Percentiles rank a stretch among this genome's conserved stretches.
These are phyloP conservation scores for Choanephora cucurbitarum DNA, from an alignment of 371 early-diverging fungal species.

Conservation along the genomic window DNA sequence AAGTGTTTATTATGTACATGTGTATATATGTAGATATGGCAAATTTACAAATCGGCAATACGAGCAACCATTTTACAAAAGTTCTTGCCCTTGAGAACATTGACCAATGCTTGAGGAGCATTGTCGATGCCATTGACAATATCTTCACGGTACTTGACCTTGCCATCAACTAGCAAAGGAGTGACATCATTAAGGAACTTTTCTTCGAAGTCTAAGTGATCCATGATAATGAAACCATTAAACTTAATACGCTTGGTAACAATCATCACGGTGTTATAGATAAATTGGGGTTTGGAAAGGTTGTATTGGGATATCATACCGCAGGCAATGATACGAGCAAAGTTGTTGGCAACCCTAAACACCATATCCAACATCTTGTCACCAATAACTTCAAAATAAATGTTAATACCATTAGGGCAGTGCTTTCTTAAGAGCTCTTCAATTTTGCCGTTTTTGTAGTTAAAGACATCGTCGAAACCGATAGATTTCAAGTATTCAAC, in stretches of 20 bases:
- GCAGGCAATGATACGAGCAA: conserved; percentile 60
- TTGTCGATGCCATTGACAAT: conserved; percentile 78
- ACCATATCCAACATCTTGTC: conserved; percentile 71
- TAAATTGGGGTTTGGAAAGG: conserved; percentile 22
- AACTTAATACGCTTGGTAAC: conserved; percentile 51
- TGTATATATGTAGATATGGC: background rate
- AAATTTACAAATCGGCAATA: conserved; percentile 41
- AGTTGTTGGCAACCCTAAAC: conserved; percentile 49
- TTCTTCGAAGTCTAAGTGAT: conserved; percentile 52
- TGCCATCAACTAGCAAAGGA: conserved; percentile 63
- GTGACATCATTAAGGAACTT: conserved; percentile 64
- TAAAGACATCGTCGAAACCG: conserved; percentile 78
- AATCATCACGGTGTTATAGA: conserved; percentile 35
- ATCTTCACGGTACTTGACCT: conserved; percentile 65
- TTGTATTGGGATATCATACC: conserved; percentile 80
- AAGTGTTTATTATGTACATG: background rate
- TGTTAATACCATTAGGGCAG: conserved; percentile 72
- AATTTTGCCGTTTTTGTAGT: conserved; percentile 72
- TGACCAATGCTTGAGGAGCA: conserved; percentile 73
- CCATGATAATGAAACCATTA: conserved; percentile 69
- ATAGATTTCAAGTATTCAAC: conserved; percentile 62
- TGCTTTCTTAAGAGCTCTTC: conserved; percentile 43
- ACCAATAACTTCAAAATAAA: conserved; percentile 76
- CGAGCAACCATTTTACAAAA: conserved; percentile 83
- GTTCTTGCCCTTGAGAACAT: conserved; percentile 77